phyloP scores from a whole-genome alignment of 1,284 basidiomycete species.

The Cystobasidiaceae sp. region DNA sequence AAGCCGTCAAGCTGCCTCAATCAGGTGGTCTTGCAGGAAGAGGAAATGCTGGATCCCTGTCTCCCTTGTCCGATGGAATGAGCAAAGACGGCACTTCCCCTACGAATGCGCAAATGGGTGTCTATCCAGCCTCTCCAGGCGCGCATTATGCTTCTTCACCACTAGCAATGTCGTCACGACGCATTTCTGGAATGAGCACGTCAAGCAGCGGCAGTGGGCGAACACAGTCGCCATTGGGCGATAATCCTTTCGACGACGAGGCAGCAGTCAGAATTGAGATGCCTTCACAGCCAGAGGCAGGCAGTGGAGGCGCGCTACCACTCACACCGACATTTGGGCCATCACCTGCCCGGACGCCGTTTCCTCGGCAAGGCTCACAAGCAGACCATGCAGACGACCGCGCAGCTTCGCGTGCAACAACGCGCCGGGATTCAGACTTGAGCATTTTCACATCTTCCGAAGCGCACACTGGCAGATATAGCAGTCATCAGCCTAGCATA shows the following conservation, averaged over 20 bases:
- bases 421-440: slow-evolving; percentile 20
- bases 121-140: background rate
- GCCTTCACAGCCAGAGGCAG: background rate
- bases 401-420: background rate
- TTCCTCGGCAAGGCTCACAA: no score
- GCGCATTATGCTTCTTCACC: background rate
- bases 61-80: background rate
- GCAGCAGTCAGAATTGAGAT: slow-evolving; percentile 26
- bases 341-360: background rate
- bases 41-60: background rate
- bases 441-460: slow-evolving; percentile 21
- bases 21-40: no score
- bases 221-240: slow-evolving; percentile 6
- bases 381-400: no score
- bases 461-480: background rate
- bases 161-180: background rate
- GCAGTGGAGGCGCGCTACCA: slow-evolving; percentile 1
- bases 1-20: slow-evolving; percentile 24
- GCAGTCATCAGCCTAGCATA: background rate
- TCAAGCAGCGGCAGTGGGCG: no score
- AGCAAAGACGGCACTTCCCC: background rate
- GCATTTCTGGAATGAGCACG: no score
- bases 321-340: slow-evolving; percentile 22
- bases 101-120: background rate
- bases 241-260: slow-evolving; percentile 30